Conservation (phyloP, 768 basidiomycete genomes). For the Russula abietina region DNA sequence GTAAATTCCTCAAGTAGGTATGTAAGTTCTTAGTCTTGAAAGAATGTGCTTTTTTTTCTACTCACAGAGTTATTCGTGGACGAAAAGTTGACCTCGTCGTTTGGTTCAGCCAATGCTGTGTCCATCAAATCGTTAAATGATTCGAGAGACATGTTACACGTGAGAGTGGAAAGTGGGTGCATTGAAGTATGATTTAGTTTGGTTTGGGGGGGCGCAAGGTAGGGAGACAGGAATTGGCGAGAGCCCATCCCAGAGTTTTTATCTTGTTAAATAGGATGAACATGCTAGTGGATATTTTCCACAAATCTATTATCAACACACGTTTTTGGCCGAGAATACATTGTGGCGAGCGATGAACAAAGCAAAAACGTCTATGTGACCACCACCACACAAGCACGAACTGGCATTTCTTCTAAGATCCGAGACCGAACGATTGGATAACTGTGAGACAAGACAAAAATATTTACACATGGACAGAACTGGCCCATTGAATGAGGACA, state of each 20-base stretch:
- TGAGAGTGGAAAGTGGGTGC: neutral
- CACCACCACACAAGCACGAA: neutral
- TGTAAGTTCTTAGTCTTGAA: neutral
- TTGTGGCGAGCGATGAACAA: neutral
- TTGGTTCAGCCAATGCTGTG: neutral
- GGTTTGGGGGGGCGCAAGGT: neutral
- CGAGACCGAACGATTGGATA: too few relatives aligned
- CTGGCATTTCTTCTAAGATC: neutral
- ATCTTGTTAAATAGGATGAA: neutral
- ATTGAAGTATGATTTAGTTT: neutral
- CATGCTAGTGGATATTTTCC: neutral
- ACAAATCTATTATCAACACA: neutral
- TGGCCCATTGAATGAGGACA: too few relatives aligned
- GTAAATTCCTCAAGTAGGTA: neutral
- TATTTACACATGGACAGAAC: too few relatives aligned
- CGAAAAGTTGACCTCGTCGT: neutral
- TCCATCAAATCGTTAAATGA: neutral
- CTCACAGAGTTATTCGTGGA: conserved; percentile 2
- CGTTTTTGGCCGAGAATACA: neutral
- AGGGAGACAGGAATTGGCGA: neutral
- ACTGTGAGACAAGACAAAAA: too few relatives aligned
- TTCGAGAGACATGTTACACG: neutral
- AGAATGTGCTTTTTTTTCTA: too few relatives aligned
- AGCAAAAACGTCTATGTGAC: neutral
- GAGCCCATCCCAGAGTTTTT: neutral